A percentile compares a stretch with the other conserved stretches of the same genome.
phyloP scores from a whole-genome alignment of 1,284 basidiomycete genomes.

The Cutaneotrichosporon spelunceum region DNA sequence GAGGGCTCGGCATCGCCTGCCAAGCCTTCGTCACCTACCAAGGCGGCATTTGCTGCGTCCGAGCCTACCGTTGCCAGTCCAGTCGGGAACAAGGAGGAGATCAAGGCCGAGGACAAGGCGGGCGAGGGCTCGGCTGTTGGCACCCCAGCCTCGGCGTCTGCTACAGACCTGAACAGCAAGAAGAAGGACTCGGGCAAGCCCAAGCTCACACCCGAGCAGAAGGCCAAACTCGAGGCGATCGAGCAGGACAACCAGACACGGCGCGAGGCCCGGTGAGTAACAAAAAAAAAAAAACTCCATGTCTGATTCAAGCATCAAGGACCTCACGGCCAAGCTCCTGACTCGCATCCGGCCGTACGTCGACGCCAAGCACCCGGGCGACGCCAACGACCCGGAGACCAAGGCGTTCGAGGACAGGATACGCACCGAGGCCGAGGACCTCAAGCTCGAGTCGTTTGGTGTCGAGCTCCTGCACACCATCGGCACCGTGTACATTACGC shows the following conservation, averaged over 20 bases:
- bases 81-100: not conserved
- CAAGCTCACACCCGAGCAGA: constrained; percentile 78
- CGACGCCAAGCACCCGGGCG: constrained; percentile 82
- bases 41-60: not conserved
- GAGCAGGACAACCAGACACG: constrained; percentile 74
- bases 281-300: not conserved
- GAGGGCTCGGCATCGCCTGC: constrained; percentile 16
- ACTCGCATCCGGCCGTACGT: constrained; percentile 83
- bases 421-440: constrained; percentile 83
- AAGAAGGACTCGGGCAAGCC: constrained; percentile 47
- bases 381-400: constrained; percentile 79
- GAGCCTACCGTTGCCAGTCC: not conserved
- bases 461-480: constrained; percentile 79
- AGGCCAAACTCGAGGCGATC: constrained; percentile 72
- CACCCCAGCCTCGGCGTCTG: constrained; percentile 25
- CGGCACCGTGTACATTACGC: constrained; percentile 86
- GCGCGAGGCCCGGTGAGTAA: constrained; percentile 62
- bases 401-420: constrained; percentile 72
- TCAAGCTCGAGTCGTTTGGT: constrained; percentile 97
- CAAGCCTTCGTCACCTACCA: constrained; percentile 3
- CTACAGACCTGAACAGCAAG: constrained; percentile 37
- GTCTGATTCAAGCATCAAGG: constrained; percentile 54
- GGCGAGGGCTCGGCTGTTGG: constrained; percentile 8
- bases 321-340: constrained; percentile 70
- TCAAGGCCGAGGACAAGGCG: constrained; percentile 9